Conservation (phyloP, 441 rosid genomes). For the Corymbia citriodora region DNA sequence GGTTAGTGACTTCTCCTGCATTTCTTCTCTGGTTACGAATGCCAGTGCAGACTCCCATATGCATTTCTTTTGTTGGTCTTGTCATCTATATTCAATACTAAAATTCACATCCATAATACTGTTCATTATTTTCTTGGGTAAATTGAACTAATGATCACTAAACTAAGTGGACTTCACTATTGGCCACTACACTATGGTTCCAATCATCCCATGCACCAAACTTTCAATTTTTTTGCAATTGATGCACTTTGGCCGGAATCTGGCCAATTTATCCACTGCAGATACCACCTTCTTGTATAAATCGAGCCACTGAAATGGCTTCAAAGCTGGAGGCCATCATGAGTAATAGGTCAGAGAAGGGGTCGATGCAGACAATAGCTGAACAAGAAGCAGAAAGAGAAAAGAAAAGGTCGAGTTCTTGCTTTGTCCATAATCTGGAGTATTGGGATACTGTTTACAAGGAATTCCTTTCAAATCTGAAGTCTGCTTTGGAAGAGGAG, state of each 20-base stretch:
- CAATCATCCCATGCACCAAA: not conserved
- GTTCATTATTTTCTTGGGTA: not conserved
- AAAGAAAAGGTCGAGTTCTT: not conserved
- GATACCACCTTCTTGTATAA: slow-evolving; percentile 71
- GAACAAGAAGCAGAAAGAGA: not conserved
- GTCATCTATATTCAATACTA: not conserved
- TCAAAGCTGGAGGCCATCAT: slow-evolving; percentile 55
- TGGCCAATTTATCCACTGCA: slow-evolving; percentile 13
- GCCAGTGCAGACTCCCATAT: not conserved
- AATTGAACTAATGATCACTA: not conserved
- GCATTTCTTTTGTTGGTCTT: not conserved
- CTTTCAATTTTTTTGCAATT: not conserved
- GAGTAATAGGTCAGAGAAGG: slow-evolving; percentile 26
- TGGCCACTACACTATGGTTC: not conserved
- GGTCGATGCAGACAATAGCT: not conserved
- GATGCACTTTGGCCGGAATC: not conserved
- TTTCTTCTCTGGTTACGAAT: not conserved
- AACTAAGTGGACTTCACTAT: not conserved
- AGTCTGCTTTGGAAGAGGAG: slow-evolving; percentile 24
- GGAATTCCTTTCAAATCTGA: slow-evolving; percentile 39
- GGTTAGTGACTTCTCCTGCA: slow-evolving; percentile 25
- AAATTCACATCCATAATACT: not conserved
- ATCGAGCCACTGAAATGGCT: slow-evolving; percentile 62
- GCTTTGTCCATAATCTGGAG: not conserved
- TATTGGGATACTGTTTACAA: slow-evolving; percentile 17